Evolutionary conservation across 2,329 filamentous ascomycete species (phyloP), one percentile per base, ranked within the genome.

Genomic region (Sclerotinia sclerotiorum): DNA sequence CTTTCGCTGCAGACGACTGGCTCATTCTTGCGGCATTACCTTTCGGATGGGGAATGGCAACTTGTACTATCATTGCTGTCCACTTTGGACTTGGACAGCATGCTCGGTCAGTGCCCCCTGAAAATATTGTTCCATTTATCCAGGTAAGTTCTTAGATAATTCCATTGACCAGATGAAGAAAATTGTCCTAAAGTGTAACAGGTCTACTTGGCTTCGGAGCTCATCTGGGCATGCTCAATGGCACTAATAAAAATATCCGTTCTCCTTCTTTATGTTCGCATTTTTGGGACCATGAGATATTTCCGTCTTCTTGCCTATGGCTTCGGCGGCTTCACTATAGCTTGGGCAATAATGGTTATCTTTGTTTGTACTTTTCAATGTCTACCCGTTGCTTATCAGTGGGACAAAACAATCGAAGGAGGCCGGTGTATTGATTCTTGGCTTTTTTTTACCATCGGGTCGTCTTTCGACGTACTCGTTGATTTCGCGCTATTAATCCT

Each of bases 1-100:
- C 54, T 11, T 57, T 57, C 21, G 32, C 17, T 32, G 54, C 54
- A 5, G 54, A 57, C n/a, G 54, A 57, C 32, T 57, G 54, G 32
- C 32, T 57, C 11, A 42, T 57, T 42, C 32, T 57, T 2, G 54
- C 21, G 4, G 54, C 54, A 42, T 57, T 56, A 32, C 54, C 54
- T 57, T 57, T 57, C 11, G 54, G 54, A 57, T 57, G 32, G 54
- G 32, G 54, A 57, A 57, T 57, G 54, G 32, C 32, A 42, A 57
- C 39, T 11, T 57, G 32, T 24, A 57, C 54, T 15, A 57, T 57
- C 32, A 57, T 57, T 57, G 54, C 54, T 39, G 54, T 57, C 8
- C 32, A 57, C 15, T 57, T 42, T 5, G 54, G 54, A 8, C 54
- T 24, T 57, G 54, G 54, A 19, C 19, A 39, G 21, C 32, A 57